Conservation (phyloP, 176 grass and related monocot species). For the Bromus sterilis region DNA sequence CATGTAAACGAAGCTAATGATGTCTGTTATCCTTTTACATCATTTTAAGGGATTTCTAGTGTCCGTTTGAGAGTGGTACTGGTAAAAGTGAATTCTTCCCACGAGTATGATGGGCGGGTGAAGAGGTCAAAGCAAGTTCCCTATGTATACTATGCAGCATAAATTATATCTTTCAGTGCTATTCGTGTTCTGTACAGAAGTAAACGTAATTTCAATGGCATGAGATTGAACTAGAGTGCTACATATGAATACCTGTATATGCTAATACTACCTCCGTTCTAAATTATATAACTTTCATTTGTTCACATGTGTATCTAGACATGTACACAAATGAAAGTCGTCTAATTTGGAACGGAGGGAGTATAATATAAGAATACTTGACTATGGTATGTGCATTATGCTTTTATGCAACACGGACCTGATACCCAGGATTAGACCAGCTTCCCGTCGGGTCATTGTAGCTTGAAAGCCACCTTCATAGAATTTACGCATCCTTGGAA, state of each 20-base stretch:
- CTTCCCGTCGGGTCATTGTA: constrained; percentile 74
- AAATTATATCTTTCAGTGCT: background rate
- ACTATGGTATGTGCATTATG: background rate
- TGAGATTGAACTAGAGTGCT: background rate
- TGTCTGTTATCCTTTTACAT: background rate
- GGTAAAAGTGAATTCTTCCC: background rate
- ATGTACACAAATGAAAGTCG: no score
- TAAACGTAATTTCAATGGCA: background rate
- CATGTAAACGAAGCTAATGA: background rate
- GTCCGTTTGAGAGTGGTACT: background rate
- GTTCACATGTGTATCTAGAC: no score
- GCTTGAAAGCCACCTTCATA: constrained; percentile 94
- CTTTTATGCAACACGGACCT: constrained; percentile 39
- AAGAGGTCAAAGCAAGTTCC: background rate
- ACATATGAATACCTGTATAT: background rate
- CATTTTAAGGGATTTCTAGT: background rate
- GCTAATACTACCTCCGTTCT: no score
- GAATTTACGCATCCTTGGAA: constrained; percentile 87
- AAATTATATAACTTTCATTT: no score
- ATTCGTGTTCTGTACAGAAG: background rate
- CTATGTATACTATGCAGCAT: background rate
- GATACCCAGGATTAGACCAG: constrained; percentile 76
- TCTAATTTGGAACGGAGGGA: no score
- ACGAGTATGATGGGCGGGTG: background rate
- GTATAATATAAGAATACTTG: background rate